Conservation (phyloP, 768 basidiomycete species). For the Mrakia blollopis region DNA sequence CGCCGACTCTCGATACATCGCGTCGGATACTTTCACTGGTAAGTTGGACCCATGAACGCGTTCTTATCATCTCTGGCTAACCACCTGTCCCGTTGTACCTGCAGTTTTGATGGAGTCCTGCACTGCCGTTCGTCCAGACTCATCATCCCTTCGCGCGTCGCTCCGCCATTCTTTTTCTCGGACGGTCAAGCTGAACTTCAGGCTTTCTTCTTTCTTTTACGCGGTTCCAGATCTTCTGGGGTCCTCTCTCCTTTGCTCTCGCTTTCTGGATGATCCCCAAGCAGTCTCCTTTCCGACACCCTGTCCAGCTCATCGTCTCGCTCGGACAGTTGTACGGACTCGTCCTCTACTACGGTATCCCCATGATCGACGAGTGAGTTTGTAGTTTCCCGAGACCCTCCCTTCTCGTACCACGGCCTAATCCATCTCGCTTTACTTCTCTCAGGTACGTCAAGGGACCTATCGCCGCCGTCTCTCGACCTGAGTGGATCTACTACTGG, state of each 20-base stretch:
- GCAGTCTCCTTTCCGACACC: conserved; percentile 24
- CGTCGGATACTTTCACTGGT: conserved; percentile 28
- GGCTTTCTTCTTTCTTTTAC: neutral
- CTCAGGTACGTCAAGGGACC: neutral
- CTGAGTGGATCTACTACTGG: conserved; percentile 33
- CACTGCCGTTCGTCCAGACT: conserved; percentile 25
- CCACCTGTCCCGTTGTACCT: too few species aligned
- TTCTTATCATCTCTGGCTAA: too few species aligned
- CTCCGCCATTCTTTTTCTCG: neutral
- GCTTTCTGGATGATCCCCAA: conserved; percentile 28
- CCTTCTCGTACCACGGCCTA: neutral
- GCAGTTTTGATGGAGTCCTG: conserved; percentile 28
- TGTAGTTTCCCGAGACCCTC: too few species aligned
- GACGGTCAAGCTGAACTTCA: neutral
- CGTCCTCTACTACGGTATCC: conserved; percentile 32
- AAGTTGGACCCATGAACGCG: neutral
- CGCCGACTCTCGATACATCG: conserved; percentile 30
- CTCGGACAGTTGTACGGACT: conserved; percentile 33
- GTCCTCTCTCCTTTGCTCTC: conserved; percentile 27
- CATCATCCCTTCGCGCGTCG: neutral
- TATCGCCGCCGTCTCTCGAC: conserved; percentile 24
- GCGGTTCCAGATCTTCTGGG: conserved; percentile 25
- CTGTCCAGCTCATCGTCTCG: conserved; percentile 26
- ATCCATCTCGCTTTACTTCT: neutral
- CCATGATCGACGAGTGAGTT: conserved; percentile 27